Base-by-base conservation (phyloP, 805 yeast genomes). In the Candida morakotiae region DNA sequence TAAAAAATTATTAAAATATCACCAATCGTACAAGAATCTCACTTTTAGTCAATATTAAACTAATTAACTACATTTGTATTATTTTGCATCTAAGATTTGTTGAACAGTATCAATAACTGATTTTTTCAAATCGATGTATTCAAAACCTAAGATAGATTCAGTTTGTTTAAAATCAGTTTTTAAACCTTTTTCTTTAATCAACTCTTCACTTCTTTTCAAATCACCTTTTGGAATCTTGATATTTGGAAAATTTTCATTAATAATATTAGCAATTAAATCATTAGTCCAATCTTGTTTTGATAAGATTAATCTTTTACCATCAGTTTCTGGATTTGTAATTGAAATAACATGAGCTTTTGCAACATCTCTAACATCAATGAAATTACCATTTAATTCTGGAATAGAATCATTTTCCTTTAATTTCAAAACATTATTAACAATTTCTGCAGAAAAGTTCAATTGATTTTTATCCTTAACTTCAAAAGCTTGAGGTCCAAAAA, bases 291-390 rank as follows among this genome's bases (percentile, higher is more conserved):
- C 51, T 37, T 49, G 52, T 46, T 29, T 48, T 49, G 35, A 48
- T 55, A 38, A 48, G 46, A 10, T 23, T 40, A 19, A 32, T 34
- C 44, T 37, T 20, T 37, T 15, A n/a, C 40, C 40, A 4, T 4
- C 19, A 11, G 44, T 37, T 27, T 41, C 38, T 25, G 55, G 58
- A 40, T 56, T 61, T 48, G 69, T 72, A 38, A 75, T 62, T 3
- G 82, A 79, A 15, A 52, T 45, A 11, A 76, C 46, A 50, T 81
- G 87, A 6, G 81, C 77, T 37, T 51, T 52, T 5, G 85, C 83
- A 29, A 75, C 82, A 49, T 81, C 86, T 50, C 83, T 67, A 5
- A 80, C 84, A 53, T 79, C 83, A 25, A 74, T 63, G 32, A 51
- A 65, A 11, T 46, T 49, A 28, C 47, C 52, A 5, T 13, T 17